These are phyloP conservation scores for Candida ulmi DNA, from an alignment of 805 yeast genomes.

Conservation along the genomic window DNA sequence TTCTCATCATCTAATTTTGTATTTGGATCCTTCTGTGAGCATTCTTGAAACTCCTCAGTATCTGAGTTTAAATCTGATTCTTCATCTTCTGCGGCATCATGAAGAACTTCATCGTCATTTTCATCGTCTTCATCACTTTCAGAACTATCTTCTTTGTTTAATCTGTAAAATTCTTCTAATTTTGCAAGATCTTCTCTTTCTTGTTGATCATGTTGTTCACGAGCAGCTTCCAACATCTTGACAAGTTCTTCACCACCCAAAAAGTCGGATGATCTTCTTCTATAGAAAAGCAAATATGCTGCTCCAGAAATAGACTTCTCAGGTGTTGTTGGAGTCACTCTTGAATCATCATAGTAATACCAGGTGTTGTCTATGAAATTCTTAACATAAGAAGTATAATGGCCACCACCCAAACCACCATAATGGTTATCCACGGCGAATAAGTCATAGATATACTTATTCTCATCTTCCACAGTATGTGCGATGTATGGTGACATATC, in stretches of 20 bases:
- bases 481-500: constrained; percentile 62
- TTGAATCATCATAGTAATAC: constrained; percentile 88
- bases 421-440: constrained; percentile 93
- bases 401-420: constrained; percentile 97
- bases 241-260: constrained; percentile 46
- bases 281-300: constrained; percentile 83
- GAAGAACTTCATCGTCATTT: constrained; percentile 6
- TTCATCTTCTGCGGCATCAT: constrained; percentile 1
- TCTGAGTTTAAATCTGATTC: neutral
- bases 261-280: constrained; percentile 37
- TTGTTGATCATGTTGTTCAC: constrained; percentile 25
- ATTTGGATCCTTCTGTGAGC: too few species aligned
- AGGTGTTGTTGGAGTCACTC: constrained; percentile 60
- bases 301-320: constrained; percentile 61
- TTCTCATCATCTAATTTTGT: neutral
- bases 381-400: constrained; percentile 86
- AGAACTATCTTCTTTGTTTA: constrained; percentile 18
- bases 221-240: constrained; percentile 36
- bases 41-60: too few species aligned
- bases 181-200: constrained; percentile 17
- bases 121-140: constrained; percentile 17
- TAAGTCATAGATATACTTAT: constrained; percentile 62
- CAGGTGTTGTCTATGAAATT: constrained; percentile 72
- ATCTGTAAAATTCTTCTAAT: constrained; percentile 23
- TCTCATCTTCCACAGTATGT: constrained; percentile 21